These are phyloP conservation scores for Canavalia gladiata DNA, from an alignment of 306 rosid species.

Conservation along the genomic window DNA sequence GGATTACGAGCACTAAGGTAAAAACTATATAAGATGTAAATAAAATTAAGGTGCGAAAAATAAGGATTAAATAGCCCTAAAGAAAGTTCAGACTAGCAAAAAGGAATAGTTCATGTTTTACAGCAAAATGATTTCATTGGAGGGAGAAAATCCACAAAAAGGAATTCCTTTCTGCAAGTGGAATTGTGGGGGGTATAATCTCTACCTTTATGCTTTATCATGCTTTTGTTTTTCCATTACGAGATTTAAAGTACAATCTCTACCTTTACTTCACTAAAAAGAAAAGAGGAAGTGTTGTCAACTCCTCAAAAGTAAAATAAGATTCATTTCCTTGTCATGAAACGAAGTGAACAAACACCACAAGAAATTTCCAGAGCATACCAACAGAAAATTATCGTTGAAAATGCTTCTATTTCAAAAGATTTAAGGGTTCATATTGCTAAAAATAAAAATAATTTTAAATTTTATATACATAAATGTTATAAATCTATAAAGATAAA, in stretches of 20 bases:
- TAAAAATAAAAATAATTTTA: too few relatives aligned
- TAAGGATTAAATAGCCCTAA: not conserved
- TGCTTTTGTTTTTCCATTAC: not conserved
- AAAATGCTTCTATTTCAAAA: too few relatives aligned
- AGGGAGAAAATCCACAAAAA: slow-evolving; percentile 24
- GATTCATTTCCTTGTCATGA: not conserved
- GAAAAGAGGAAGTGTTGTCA: not conserved
- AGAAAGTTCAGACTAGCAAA: not conserved
- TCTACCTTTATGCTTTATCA: not conserved
- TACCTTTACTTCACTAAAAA: not conserved
- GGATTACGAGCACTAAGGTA: too few relatives aligned
- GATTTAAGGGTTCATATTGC: too few relatives aligned
- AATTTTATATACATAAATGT: too few relatives aligned
- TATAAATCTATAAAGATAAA: too few relatives aligned
- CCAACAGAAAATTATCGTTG: too few relatives aligned
- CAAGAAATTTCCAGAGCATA: too few relatives aligned
- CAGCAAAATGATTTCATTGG: slow-evolving; percentile 15
- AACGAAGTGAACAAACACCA: too few relatives aligned
- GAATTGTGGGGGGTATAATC: not conserved
- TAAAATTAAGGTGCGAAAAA: not conserved
- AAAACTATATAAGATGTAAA: not conserved
- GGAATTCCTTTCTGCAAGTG: slow-evolving; percentile 10
- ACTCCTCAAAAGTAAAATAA: not conserved
- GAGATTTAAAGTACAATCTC: not conserved
- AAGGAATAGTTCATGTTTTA: not conserved